These are phyloP conservation scores for Bipolaris sorokiniana DNA, from an alignment of 2,329 filamentous ascomycete species.

Conservation along the genomic window DNA sequence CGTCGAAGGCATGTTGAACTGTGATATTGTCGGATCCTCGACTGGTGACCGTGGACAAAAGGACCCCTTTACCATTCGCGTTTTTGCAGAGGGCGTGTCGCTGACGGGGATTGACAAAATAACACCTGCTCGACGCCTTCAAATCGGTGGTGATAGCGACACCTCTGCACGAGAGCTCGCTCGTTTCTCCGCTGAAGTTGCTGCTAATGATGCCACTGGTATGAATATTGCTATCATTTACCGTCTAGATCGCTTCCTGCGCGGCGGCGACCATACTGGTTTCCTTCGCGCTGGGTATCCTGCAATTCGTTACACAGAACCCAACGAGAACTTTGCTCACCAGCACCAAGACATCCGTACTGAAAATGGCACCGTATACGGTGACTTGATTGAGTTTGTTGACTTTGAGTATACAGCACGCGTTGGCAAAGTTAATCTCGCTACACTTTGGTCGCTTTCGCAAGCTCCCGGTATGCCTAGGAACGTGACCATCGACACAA, in stretches of 20 bases:
- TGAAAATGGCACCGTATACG: slow-evolving; percentile 59
- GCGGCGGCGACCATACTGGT: slow-evolving; percentile 63
- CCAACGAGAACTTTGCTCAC: slow-evolving; percentile 63
- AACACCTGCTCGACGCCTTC: slow-evolving; percentile 49
- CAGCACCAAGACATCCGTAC: slow-evolving; percentile 63
- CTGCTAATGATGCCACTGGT: slow-evolving; percentile 57
- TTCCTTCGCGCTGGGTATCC: slow-evolving; percentile 64
- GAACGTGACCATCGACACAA: slow-evolving; percentile 59
- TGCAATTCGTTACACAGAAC: slow-evolving; percentile 63
- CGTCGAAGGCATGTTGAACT: slow-evolving; percentile 64
- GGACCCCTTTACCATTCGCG: slow-evolving; percentile 60
- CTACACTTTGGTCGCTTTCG: slow-evolving; percentile 61
- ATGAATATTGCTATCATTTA: slow-evolving; percentile 65
- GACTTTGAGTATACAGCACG: slow-evolving; percentile 62
- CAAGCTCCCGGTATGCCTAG: slow-evolving; percentile 58
- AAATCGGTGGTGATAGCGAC: slow-evolving; percentile 59
- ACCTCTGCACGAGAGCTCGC: slow-evolving; percentile 62
- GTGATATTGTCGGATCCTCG: slow-evolving; percentile 63
- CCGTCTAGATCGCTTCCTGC: slow-evolving; percentile 62
- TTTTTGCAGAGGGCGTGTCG: slow-evolving; percentile 60
- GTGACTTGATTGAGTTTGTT: slow-evolving; percentile 63
- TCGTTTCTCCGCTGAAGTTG: slow-evolving; percentile 62
- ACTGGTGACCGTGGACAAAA: slow-evolving; percentile 54
- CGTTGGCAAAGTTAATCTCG: slow-evolving; percentile 62
- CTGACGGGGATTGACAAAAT: slow-evolving; percentile 49